phyloP scores from a whole-genome alignment of 139 green algal genomes.

The Raphidocelis subcapitata region DNA sequence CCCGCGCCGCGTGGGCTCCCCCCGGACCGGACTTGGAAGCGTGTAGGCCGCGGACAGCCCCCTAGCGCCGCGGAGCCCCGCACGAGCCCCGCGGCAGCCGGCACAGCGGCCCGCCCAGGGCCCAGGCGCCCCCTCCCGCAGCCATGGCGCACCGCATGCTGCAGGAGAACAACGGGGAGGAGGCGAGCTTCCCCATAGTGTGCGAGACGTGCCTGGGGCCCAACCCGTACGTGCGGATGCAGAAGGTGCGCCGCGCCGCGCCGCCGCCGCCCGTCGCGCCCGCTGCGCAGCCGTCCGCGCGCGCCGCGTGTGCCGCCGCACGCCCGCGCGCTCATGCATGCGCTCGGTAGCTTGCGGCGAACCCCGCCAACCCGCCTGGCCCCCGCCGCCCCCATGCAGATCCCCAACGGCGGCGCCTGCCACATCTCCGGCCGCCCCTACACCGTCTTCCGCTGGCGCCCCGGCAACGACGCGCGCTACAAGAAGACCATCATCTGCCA shows the following conservation, averaged over 20 bases:
- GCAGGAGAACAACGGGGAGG: conserved; percentile 83
- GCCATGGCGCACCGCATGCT: conserved; percentile 75
- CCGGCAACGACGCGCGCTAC: conserved; percentile 85
- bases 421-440: conserved; percentile 92
- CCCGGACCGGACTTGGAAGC: too few species aligned
- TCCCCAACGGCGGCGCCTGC: conserved; percentile 84
- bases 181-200: conserved; percentile 91
- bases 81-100: too few species aligned
- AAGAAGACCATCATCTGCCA: conserved; percentile 99
- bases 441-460: conserved; percentile 90
- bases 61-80: too few species aligned
- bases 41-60: not conserved
- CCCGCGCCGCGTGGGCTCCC: too few species aligned
- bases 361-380: too few species aligned
- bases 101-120: too few species aligned
- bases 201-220: conserved; percentile 97
- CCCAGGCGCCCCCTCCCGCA: too few species aligned
- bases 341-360: too few species aligned
- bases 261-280: not conserved
- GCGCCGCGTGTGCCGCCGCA: not conserved
- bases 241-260: conserved; percentile 60
- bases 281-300: not conserved
- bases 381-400: conserved; percentile 44
- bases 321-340: too few species aligned
- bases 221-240: conserved; percentile 98